Percentiles rank a stretch among this genome's conserved stretches.
Conservation (phyloP, 331 rosid species). For the Arachis monticola region DNA sequence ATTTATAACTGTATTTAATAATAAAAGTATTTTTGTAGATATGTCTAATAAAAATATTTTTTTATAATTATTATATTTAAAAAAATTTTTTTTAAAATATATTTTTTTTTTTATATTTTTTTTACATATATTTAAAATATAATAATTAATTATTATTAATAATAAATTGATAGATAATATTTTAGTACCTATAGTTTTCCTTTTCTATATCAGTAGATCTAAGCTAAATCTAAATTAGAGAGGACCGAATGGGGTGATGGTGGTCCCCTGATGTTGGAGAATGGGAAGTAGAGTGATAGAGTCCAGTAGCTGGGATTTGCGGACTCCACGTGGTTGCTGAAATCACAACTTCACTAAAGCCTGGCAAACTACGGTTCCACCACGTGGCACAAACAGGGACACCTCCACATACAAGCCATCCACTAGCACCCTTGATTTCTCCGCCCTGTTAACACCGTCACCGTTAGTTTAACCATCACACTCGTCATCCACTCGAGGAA, state of each 20-base stretch:
- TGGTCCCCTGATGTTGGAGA: slow-evolving; percentile 7
- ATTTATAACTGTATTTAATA: no score
- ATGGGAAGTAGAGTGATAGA: neutral
- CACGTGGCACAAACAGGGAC: slow-evolving; percentile 33
- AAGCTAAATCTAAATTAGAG: neutral
- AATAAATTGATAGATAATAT: neutral
- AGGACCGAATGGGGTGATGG: neutral
- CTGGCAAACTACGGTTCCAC: slow-evolving; percentile 40
- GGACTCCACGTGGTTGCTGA: slow-evolving; percentile 40
- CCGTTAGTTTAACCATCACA: slow-evolving; percentile 39
- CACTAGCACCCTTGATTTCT: neutral
- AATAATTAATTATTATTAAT: no score
- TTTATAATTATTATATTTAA: no score
- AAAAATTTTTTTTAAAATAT: no score
- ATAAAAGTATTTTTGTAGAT: no score
- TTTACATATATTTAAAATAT: no score
- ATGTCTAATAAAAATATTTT: no score
- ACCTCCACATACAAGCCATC: neutral
- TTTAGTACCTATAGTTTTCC: no score
- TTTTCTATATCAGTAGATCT: no score
- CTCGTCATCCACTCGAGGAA: neutral
- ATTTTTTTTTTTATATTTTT: no score
- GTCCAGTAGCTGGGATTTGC: slow-evolving; percentile 6
- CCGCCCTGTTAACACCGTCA: slow-evolving; percentile 32
- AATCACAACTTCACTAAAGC: slow-evolving; percentile 4